Evolutionary conservation across 176 grass and related monocot species (phyloP).

Genomic region (Oryza coarctata): DNA sequence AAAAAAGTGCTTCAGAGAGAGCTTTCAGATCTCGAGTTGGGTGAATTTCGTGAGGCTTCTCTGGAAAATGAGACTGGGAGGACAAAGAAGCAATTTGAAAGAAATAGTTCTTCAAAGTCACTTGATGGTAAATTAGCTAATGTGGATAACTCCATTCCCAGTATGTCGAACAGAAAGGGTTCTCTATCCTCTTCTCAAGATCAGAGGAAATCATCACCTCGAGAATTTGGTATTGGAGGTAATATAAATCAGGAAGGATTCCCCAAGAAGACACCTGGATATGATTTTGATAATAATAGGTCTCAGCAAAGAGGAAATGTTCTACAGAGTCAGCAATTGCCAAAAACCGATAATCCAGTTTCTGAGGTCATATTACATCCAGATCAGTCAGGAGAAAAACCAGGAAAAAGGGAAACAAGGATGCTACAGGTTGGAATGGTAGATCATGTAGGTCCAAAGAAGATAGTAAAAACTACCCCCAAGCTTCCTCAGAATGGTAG

Average conservation of each 20-base stretch:
- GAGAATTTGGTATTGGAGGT: slow-evolving; percentile 33
- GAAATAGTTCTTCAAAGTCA: slow-evolving; percentile 81
- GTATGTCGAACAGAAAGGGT: slow-evolving; percentile 51
- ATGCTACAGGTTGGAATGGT: slow-evolving; percentile 32
- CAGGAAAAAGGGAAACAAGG: slow-evolving; percentile 46
- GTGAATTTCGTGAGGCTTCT: slow-evolving; percentile 73
- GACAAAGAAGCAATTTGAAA: slow-evolving; percentile 71
- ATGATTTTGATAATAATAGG: slow-evolving; percentile 53
- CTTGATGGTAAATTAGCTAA: slow-evolving; percentile 50
- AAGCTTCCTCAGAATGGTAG: slow-evolving; percentile 50
- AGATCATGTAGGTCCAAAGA: slow-evolving; percentile 46
- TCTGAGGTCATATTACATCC: slow-evolving; percentile 42
- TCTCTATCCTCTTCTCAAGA: slow-evolving; percentile 42
- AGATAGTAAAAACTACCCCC: slow-evolving; percentile 31
- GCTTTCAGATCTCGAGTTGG: slow-evolving; percentile 88
- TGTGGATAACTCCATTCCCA: slow-evolving; percentile 41
- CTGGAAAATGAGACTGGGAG: slow-evolving; percentile 54
- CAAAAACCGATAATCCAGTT: slow-evolving; percentile 49
- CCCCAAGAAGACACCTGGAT: slow-evolving; percentile 37
- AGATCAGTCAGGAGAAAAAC: slow-evolving; percentile 43
- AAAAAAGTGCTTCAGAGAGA: slow-evolving; percentile 73
- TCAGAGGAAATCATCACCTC: slow-evolving; percentile 50
- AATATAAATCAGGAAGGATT: slow-evolving; percentile 49
- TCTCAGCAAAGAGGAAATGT: slow-evolving; percentile 48
- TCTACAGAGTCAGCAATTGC: slow-evolving; percentile 50